These are phyloP conservation scores for Phaeosphaeria sp. DNA, from an alignment of 2,329 filamentous ascomycete genomes.

Conservation along the genomic window DNA sequence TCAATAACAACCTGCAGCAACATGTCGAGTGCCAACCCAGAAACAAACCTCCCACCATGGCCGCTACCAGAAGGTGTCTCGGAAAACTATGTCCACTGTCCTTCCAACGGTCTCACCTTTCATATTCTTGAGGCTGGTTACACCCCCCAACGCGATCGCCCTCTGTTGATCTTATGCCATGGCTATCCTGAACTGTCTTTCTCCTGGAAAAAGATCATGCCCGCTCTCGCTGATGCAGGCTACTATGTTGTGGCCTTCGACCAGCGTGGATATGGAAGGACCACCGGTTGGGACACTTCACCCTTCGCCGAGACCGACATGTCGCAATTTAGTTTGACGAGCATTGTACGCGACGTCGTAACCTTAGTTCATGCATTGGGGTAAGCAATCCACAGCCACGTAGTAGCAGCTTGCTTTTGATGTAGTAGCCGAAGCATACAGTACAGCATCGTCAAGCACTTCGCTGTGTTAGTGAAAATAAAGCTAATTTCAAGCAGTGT, in stretches of 20 bases:
- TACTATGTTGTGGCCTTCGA: conserved; percentile 73
- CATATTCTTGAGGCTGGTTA: conserved; percentile 66
- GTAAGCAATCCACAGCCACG: too few relatives aligned
- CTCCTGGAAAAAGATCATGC: conserved; percentile 72
- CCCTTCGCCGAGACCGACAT: conserved; percentile 62
- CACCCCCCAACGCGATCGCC: conserved; percentile 49
- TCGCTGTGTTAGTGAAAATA: too few relatives aligned
- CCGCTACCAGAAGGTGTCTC: conserved; percentile 63
- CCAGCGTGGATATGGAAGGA: conserved; percentile 72
- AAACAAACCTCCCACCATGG: conserved; percentile 50
- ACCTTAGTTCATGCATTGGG: conserved; percentile 67
- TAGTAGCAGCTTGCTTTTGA: too few relatives aligned
- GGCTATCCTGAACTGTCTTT: conserved; percentile 74
- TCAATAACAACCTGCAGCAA: conserved; percentile 1
- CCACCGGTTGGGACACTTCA: conserved; percentile 65
- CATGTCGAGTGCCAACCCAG: conserved; percentile 6
- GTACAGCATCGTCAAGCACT: too few relatives aligned
- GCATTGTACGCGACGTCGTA: conserved; percentile 67
- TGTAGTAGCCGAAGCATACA: too few relatives aligned
- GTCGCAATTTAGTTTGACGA: conserved; percentile 63
- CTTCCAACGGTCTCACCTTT: conserved; percentile 63
- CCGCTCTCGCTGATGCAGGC: conserved; percentile 63
- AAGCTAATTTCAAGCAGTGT: too few relatives aligned
- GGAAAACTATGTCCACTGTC: conserved; percentile 64
- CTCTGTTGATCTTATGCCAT: conserved; percentile 68